Percentiles rank a stretch among this genome's conserved stretches.
Evolutionary conservation across 306 rosid genomes (phyloP).

Genomic region (Rosa persica): DNA sequence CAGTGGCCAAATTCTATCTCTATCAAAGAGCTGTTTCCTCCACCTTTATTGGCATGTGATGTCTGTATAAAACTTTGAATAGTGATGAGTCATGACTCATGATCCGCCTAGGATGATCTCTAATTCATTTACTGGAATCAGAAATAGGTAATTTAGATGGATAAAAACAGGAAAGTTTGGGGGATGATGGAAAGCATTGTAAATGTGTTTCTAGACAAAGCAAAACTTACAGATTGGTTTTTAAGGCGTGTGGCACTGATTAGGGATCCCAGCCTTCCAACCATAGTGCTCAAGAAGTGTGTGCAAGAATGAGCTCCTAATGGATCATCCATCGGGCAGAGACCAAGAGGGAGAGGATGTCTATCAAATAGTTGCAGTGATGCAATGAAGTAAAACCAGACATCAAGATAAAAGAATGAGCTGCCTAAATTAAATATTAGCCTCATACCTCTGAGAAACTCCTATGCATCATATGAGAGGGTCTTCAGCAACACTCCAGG

Average conservation of each 20-base stretch:
- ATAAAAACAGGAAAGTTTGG: background rate
- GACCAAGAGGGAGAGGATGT: background rate
- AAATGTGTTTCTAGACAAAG: background rate
- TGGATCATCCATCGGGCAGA: background rate
- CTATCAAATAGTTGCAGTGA: background rate
- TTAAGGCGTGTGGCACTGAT: background rate
- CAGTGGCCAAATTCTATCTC: constrained; percentile 18
- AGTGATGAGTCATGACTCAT: background rate
- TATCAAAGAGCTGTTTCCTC: constrained; percentile 8
- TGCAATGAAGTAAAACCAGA: background rate
- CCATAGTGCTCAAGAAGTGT: background rate
- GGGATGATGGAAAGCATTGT: background rate
- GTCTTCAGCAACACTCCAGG: background rate
- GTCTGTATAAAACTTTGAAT: background rate
- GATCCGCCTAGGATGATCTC: background rate
- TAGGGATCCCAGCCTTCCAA: background rate
- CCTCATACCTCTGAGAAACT: background rate
- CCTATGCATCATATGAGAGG: background rate
- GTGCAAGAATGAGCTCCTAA: background rate
- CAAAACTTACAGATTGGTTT: constrained; percentile 3
- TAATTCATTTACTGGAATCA: background rate
- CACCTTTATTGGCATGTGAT: constrained; percentile 6
- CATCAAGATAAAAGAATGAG: background rate
- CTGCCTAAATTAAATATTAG: background rate
- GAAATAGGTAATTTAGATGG: background rate